Evolutionary conservation across 2,329 filamentous ascomycete genomes (phyloP), one percentile per base, ranked within the genome.

Genomic region (Trichophyton verrucosum): DNA sequence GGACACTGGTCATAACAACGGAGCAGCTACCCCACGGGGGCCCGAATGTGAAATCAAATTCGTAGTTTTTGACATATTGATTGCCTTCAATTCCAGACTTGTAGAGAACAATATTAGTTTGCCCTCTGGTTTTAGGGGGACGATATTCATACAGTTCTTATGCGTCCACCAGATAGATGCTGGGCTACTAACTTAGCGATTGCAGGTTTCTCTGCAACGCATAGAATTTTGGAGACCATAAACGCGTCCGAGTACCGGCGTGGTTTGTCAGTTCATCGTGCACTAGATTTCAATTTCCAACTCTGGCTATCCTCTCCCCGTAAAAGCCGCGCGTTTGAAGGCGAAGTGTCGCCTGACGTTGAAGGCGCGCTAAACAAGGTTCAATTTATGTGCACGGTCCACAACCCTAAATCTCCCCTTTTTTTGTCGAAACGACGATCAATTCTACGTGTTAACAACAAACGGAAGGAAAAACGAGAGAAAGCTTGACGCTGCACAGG

Each of bases 141-240:
- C 8, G 24, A 13, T 15, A 30, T 30, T 76, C 86, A 73, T 75
- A 95, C 90, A 60, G 83, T 86, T 72, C 83, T 82, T 62, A 86
- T 80, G 17, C 78, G 77, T 56, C 89, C 89, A 57, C 94, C 92
- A 36, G 88, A 88, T 30, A 99, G 81, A 78, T 97, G 92, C 61
- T 85, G 83, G 44, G 94, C 89, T 57, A 99, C 92, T 42, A 92
- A 91, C 75, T 94, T 96, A 61, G 94, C 90, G 64, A 99, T 96
- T 47, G 92, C 95, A 40, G 91, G 91, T 80, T 99, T 91, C 74
- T 91, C 87, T 63, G 87, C 88, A 66, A 91, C 87, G 71, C 87
- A 91, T 59, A 91, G 78, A 62, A 90, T 83, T 67, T 80, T 83
- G 60, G 72, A 73, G 63, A 71, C 71, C 76, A 77, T 77, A 55